Conservation (phyloP, 441 rosid genomes). For the Breynia disticha region DNA sequence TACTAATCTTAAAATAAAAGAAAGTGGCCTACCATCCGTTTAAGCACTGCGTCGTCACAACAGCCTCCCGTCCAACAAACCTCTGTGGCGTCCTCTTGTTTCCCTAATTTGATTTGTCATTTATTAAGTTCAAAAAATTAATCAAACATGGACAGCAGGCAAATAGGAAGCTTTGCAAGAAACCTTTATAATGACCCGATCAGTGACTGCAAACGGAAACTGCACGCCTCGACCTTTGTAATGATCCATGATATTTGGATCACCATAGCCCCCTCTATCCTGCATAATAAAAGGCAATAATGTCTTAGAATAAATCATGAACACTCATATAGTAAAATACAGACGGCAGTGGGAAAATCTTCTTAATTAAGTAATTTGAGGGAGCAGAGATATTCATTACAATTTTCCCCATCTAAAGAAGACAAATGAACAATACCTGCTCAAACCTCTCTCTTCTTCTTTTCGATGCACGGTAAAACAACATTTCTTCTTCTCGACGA, state of each 20-base stretch:
- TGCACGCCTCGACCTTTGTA: slow-evolving; percentile 70
- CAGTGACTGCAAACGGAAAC: slow-evolving; percentile 85
- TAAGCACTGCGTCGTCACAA: slow-evolving; percentile 94
- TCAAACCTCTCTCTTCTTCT: slow-evolving; percentile 83
- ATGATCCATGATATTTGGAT: slow-evolving; percentile 33
- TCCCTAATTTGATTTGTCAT: slow-evolving; percentile 49
- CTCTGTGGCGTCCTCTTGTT: slow-evolving; percentile 95
- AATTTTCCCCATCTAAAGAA: neutral
- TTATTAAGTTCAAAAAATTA: slow-evolving; percentile 13
- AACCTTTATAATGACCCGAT: slow-evolving; percentile 92
- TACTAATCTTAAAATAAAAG: neutral
- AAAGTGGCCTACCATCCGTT: slow-evolving; percentile 73
- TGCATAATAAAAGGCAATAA: slow-evolving; percentile 15
- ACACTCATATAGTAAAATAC: too few relatives aligned
- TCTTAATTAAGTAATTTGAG: too few relatives aligned
- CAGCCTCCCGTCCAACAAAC: slow-evolving; percentile 96
- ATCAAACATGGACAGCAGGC: slow-evolving; percentile 1
- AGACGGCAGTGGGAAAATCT: too few relatives aligned
- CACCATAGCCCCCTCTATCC: slow-evolving; percentile 64
- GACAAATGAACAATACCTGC: slow-evolving; percentile 39
- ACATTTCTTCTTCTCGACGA: slow-evolving; percentile 65
- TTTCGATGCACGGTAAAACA: slow-evolving; percentile 49
- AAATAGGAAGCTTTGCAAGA: slow-evolving; percentile 9
- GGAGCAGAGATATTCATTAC: too few relatives aligned
- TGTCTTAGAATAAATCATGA: too few relatives aligned